Evolutionary conservation across 495 filamentous ascomycete genomes (phyloP).

Genomic region (Chaetomium fimeti): DNA sequence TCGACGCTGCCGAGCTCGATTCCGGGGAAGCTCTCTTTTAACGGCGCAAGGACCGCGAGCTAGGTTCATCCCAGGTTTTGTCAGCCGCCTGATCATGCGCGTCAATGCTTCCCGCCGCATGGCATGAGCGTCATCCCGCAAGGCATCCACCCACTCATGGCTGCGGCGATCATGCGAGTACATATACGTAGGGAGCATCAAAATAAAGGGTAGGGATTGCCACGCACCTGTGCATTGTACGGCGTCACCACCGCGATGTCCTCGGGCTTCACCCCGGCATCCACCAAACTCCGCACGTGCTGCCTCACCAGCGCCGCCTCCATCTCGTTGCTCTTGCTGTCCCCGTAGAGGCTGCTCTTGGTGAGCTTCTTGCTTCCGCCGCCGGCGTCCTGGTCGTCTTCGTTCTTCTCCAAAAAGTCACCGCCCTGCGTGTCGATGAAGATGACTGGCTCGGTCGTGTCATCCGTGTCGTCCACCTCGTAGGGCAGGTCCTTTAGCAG

Average conservation of each 20-base stretch:
- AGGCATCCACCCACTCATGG: neutral
- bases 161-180: conserved; percentile 7
- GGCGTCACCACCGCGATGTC: conserved; percentile 94
- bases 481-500: conserved; percentile 78
- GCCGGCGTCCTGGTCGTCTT: conserved; percentile 29
- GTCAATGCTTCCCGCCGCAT: conserved; percentile 6
- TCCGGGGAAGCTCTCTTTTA: conserved; percentile 76
- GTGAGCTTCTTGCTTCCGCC: conserved; percentile 29
- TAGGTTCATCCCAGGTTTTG: conserved; percentile 31
- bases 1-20: conserved; percentile 94
- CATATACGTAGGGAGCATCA: neutral
- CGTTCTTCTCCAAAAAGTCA: conserved; percentile 62
- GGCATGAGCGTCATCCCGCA: conserved; percentile 20
- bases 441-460: conserved; percentile 81
- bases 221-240: conserved; percentile 83
- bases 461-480: conserved; percentile 74
- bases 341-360: conserved; percentile 57
- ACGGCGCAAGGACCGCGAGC: conserved; percentile 70
- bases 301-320: conserved; percentile 76
- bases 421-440: conserved; percentile 97
- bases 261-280: conserved; percentile 71
- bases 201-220: neutral
- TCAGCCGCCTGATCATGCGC: conserved; percentile 12
- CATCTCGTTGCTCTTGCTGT: conserved; percentile 92
- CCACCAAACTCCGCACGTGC: conserved; percentile 73